Evolutionary conservation across 169 alveolate genomes (phyloP), one percentile per base, ranked within the genome.

Genomic region (Cryptosporidium parvum): DNA sequence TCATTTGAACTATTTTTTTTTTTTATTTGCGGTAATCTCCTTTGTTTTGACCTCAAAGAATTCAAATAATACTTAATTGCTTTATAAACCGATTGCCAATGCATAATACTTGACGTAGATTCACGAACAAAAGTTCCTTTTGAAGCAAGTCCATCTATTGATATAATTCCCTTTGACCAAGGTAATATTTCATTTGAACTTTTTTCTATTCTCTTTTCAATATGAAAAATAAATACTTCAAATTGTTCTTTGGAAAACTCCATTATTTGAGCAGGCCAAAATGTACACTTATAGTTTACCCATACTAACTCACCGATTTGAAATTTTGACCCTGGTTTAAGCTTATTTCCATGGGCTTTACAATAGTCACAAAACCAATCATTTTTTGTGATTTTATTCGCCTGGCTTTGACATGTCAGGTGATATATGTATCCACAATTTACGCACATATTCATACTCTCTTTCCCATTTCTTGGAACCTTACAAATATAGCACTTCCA

Each of bases 311-410:
- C 89, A 9, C 89, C 89, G 6, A 80, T 59, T 44, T 80, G 89
- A 80, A 62, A 80, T 48, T 65, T 59, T 3, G 89, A 80, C 4
- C 68, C 75, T 1, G 45, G 52, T 45, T 39, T 62, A 33, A 80
- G 70, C 18, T 39, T 45, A 4, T 21, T 44, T 16, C 45, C 52
- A 33, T 80, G 29, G 4, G 69, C 45, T 18, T 61, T 45, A 37
- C 89, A 80, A 39, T 29, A 44, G 16, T 80, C 89, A 65, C 89
- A 80, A 29, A 80, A 62, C 89, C 89, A 80, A 80, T 80, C 89
- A 80, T 62, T 59, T 35, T 61, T 65, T 45, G 35, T 65, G 31
- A 7, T 23, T 42, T 44, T 67, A 42, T 35, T 42, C 5, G 42
- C 8, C 12, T 80, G 56, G 37, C 18, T 62, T 42, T 80, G 89